A percentile compares a stretch with the other conserved stretches of the same genome.
Conservation (phyloP, 208 protist genomes). For the Wallacemonas sp. region DNA sequence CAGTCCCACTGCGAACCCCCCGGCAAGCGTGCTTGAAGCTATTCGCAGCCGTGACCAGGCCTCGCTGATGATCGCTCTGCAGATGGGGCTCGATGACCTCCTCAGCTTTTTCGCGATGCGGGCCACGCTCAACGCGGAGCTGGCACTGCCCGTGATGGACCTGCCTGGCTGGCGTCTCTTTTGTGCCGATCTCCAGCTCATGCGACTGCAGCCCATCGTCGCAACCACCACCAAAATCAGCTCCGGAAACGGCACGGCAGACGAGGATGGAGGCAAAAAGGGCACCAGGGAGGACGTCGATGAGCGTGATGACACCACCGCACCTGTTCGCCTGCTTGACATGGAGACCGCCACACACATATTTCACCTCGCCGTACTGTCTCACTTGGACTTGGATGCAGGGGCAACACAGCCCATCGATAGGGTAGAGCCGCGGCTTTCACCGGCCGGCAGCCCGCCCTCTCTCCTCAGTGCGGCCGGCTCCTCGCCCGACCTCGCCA, state of each 20-base stretch:
- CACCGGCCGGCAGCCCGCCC: too few species aligned
- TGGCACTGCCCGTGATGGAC: constrained; percentile 77
- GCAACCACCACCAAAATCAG: too few species aligned
- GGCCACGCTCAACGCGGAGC: constrained; percentile 47
- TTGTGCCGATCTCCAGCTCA: constrained; percentile 62
- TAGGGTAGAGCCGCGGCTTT: too few species aligned
- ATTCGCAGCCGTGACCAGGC: constrained; percentile 27
- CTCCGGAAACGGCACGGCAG: too few species aligned
- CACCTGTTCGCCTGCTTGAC: constrained; percentile 33
- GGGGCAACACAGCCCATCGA: too few species aligned
- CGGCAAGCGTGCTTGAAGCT: constrained; percentile 6
- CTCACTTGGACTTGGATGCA: constrained; percentile 9
- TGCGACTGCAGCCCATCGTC: constrained; percentile 25
- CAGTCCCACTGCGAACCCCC: background rate
- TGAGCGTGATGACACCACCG: background rate
- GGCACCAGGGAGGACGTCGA: background rate
- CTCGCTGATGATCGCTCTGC: constrained; percentile 27
- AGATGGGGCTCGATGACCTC: constrained; percentile 43
- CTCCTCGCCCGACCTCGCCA: background rate
- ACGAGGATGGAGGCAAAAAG: too few species aligned
- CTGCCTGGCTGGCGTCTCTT: constrained; percentile 77
- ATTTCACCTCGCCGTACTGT: constrained; percentile 49
- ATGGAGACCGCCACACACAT: constrained; percentile 56
- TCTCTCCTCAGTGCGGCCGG: too few species aligned
- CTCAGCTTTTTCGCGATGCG: constrained; percentile 69